These are phyloP conservation scores for Nakazawaea ishiwadae DNA, from an alignment of 805 yeast species.

Conservation along the genomic window DNA sequence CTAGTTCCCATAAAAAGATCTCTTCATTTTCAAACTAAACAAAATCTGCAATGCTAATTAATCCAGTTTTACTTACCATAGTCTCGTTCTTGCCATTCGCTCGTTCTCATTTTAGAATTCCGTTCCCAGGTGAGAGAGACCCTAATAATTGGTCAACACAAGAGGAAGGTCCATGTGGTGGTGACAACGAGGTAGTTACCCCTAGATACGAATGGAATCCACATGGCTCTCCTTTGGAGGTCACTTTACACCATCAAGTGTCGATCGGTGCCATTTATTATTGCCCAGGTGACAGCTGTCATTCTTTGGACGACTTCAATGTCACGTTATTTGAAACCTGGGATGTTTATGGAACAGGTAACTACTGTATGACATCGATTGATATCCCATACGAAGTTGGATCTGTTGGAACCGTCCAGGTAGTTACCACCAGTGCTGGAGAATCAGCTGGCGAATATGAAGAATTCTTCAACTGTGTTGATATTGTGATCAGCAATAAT, in stretches of 20 bases:
- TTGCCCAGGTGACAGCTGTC: conserved; percentile 21
- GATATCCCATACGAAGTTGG: conserved; percentile 20
- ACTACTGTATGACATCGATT: conserved; percentile 24
- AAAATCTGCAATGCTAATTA: neutral
- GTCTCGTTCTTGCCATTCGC: conserved; percentile 17
- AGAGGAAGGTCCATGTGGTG: conserved; percentile 26
- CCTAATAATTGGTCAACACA: conserved; percentile 26
- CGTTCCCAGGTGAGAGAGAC: conserved; percentile 28
- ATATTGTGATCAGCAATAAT: conserved; percentile 20
- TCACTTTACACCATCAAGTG: conserved; percentile 17
- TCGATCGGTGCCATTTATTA: conserved; percentile 24
- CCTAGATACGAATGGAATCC: conserved; percentile 27
- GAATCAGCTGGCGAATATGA: conserved; percentile 18
- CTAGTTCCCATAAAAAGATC: too few species aligned
- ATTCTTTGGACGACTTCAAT: conserved; percentile 19
- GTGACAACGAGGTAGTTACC: conserved; percentile 19
- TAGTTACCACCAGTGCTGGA: conserved; percentile 19
- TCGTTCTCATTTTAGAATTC: conserved; percentile 22
- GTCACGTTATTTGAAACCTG: conserved; percentile 20
- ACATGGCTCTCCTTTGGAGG: conserved; percentile 25
- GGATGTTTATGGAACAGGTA: conserved; percentile 19
- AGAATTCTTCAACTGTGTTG: conserved; percentile 28
- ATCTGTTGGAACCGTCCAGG: conserved; percentile 25
- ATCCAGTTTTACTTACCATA: neutral
- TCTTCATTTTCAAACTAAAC: too few species aligned